A percentile compares a stretch with the other conserved stretches of the same genome.
Evolutionary conservation across 129 eudicot species (phyloP).

Genomic region (Centrapalus pauciflorus): DNA sequence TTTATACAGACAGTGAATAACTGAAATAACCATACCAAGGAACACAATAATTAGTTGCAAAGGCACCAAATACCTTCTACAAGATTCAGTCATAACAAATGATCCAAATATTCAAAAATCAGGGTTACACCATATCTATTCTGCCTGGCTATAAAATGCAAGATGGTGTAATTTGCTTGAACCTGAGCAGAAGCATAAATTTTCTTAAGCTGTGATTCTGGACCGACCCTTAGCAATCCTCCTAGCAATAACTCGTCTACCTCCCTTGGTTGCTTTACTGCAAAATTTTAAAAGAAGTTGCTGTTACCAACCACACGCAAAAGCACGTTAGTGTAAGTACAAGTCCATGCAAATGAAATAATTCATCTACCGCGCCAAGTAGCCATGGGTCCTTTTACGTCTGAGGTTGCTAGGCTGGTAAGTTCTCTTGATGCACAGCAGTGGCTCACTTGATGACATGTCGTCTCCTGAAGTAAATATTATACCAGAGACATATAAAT

Average conservation of each 20-base stretch:
- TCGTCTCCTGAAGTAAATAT: conserved; percentile 42
- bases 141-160: too few relatives aligned
- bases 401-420: conserved; percentile 87
- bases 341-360: not conserved
- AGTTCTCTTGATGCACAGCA: conserved; percentile 70
- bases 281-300: not conserved
- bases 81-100: not conserved
- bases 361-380: conserved; percentile 63
- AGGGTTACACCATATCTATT: too few relatives aligned
- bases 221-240: conserved; percentile 83
- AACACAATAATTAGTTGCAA: conserved; percentile 6
- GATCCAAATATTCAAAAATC: conserved; percentile 2
- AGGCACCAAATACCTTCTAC: not conserved
- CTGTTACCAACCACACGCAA: not conserved
- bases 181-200: not conserved
- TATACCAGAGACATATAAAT: not conserved
- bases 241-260: conserved; percentile 83
- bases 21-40: not conserved
- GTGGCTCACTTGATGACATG: conserved; percentile 48
- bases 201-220: conserved; percentile 71
- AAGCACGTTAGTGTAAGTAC: not conserved
- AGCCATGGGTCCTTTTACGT: conserved; percentile 80
- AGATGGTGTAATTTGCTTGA: not conserved
- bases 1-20: not conserved
- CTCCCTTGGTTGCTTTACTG: conserved; percentile 96